Evolutionary conservation across 805 yeast species (phyloP), one percentile per base, ranked within the genome.

Genomic region (Candida morakotiae): DNA sequence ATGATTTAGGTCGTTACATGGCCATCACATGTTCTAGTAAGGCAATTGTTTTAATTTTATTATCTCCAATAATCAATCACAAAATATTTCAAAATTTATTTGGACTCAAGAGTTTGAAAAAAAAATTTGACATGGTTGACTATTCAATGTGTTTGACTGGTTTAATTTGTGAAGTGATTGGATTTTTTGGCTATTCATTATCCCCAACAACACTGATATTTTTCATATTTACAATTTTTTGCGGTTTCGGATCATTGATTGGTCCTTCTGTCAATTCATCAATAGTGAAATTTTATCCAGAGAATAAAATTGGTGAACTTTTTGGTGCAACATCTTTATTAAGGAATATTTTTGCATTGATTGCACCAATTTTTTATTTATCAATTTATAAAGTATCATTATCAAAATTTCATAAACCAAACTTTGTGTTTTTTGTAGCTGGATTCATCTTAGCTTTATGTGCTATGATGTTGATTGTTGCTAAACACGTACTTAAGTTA

Each of bases 281-380:
- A 1, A 58, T 82, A 9, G 67, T 79, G 37, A 84, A 84, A 53
- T 79, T 79, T 53, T 74, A 70, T 42, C 75, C 77, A 1, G 77
- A 76, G 28, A 67, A 71, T 10, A 71, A 71, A 43, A 68, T 77
- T 4, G 94, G 94, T 13, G 87, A 82, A 54, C 65, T 81, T 13
- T 83, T 82, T 59, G 88, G 91, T 8, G 87, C 82, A 0, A 55
- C 83, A 30, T 76, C 87, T 0, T 53, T 83, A 34, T 52, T 81
- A 13, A 75, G 78, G 51, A 80, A 77, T 44, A 34, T 73, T 0
- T 55, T 73, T 3, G 56, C 63, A 41, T 59, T 81, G 41, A 39
- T 71, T 7, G 58, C 69, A 1, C 87, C 91, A 0, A 56, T 77
- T 5, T 13, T 63, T 0, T 54, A 74, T 22, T 55, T 81, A 13